These are phyloP conservation scores for Aspergillus transmontanensis DNA, from an alignment of 2,329 filamentous ascomycete species.

Conservation along the genomic window DNA sequence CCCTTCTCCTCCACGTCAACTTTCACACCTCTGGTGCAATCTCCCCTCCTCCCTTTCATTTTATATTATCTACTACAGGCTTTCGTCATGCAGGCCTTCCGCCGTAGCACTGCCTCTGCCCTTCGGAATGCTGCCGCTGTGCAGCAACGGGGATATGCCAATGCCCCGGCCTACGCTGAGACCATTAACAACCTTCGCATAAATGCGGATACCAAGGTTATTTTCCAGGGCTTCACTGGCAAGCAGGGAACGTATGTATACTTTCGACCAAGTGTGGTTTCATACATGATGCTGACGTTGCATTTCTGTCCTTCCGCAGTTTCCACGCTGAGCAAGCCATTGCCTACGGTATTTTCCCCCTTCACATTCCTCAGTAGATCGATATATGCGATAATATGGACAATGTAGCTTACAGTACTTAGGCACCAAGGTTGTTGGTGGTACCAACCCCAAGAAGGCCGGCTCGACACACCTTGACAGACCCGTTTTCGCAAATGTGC, in stretches of 20 bases:
- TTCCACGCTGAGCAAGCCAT: constrained; percentile 98
- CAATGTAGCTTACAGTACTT: constrained; percentile 30
- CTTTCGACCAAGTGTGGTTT: not conserved
- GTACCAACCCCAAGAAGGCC: constrained; percentile 99
- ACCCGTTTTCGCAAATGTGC: constrained; percentile 89
- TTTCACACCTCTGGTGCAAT: constrained; percentile 17
- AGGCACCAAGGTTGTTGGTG: constrained; percentile 97
- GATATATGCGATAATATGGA: constrained; percentile 5
- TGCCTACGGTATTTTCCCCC: constrained; percentile 75
- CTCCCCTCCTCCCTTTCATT: constrained; percentile 17
- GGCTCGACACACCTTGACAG: constrained; percentile 84
- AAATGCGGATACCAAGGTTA: constrained; percentile 88
- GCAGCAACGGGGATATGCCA: constrained; percentile 75
- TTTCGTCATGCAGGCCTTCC: constrained; percentile 76
- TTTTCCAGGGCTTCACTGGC: constrained; percentile 97
- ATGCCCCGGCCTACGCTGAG: constrained; percentile 69
- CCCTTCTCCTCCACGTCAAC: constrained; percentile 21
- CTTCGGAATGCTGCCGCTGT: constrained; percentile 62
- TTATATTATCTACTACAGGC: constrained; percentile 21
- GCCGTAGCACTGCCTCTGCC: constrained; percentile 71
- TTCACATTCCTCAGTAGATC: not conserved
- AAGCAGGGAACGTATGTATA: constrained; percentile 88
- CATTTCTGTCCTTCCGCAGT: constrained; percentile 50
- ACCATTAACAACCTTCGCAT: constrained; percentile 88
- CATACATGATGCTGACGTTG: constrained; percentile 34